Base-by-base conservation (phyloP, 805 yeast species). In the Ascoidea tarda region DNA sequence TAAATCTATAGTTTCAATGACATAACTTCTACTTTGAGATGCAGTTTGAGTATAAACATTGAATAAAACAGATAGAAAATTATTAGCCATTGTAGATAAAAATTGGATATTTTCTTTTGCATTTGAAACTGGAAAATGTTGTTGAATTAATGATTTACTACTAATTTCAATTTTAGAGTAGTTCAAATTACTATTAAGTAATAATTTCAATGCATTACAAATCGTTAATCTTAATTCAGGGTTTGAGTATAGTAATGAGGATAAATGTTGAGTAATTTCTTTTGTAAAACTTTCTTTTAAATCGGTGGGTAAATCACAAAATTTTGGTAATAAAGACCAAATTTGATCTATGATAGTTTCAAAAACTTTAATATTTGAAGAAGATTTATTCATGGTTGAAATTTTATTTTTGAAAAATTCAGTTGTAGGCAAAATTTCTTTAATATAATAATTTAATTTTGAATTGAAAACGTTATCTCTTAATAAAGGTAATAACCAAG, bases 11-110 rank as follows among this genome's bases (percentile, higher is more conserved):
- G 96, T 82, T 56, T 91, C 97, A 54, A 89, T 74, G 50, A 93
- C 80, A 65, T 75, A 88, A 10, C 87, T 86, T 66, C 98, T 80
- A 14, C 88, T 77, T 52, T 87, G 93, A 46, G 93, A 84, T 48
- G 79, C 69, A 8, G 97, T 89, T 59, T 89, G 90, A n/a, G 91
- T 79, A 67, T 86, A 93, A 16, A 93, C 95, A 61, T 93, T 93
- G 73, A 91, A 87, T 50, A 93, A 71, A 21, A 89, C 96, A 10
- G 96, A 84, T 51, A 93, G 72, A 50, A 93, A 63, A 58, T 93
- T 90, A 5, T 86, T 68, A 5, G 96, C 79, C 57, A 64, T 65
- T 57, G 78, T 82, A 0, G 87, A 69, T 54, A 91, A 69, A 59
- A 78, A 87, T 55, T 77, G 76, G 51, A 89, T 58, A 59, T 84